Evolutionary conservation across 257 asterid species (phyloP).

Genomic region (Nicotiana obtusifolia): DNA sequence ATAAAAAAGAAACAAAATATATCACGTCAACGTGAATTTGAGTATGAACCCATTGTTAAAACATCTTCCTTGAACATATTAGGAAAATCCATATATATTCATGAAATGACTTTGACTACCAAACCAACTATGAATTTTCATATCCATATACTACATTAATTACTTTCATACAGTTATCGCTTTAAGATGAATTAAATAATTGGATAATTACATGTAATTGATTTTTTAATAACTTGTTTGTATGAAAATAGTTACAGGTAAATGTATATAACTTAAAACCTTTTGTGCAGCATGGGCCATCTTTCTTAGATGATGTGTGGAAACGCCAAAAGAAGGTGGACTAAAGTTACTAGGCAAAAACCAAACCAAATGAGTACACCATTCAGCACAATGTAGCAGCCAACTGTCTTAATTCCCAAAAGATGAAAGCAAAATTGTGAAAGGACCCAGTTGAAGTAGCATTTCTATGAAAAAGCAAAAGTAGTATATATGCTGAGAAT

Average conservation of each 20-base stretch:
- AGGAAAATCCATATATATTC: neutral
- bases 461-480: conserved; percentile 28
- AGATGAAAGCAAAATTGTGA: neutral
- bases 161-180: neutral
- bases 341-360: neutral
- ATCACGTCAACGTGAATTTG: neutral
- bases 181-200: neutral
- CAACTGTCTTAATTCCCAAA: conserved; percentile 18
- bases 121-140: neutral
- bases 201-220: neutral
- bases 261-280: neutral
- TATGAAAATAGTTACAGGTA: neutral
- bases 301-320: neutral
- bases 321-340: neutral
- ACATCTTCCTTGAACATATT: neutral
- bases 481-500: conserved; percentile 17
- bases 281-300: conserved; percentile 1
- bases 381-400: conserved; percentile 17
- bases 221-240: neutral
- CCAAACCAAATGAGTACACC: neutral
- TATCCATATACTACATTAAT: neutral
- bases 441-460: conserved; percentile 34
- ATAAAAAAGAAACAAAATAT: too few relatives aligned
- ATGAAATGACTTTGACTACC: neutral
- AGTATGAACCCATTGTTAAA: neutral